Evolutionary conservation across 2,329 filamentous ascomycete genomes (phyloP), one percentile per base, ranked within the genome.

Genomic region (Aciculosporium take): DNA sequence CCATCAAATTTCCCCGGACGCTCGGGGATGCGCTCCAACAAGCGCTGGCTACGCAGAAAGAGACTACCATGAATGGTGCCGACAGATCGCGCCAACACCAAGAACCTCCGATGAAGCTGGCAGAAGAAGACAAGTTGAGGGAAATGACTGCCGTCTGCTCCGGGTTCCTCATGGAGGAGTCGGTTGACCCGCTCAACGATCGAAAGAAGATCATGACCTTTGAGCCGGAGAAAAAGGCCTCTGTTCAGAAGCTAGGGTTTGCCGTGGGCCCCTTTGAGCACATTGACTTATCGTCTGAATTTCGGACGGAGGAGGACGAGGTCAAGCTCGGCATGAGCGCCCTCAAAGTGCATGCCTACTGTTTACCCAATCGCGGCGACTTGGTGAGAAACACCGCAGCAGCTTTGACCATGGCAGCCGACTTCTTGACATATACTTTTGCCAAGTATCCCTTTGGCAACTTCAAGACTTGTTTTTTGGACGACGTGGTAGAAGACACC

Each of bases 181-280:
- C 80, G 31, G 68, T 81, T 25, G 84, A 94, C 52, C 74, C 80
- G 10, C 72, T 74, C 21, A 84, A 96, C 51, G 71, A 84, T 41
- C 78, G 76, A 20, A 87, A 86, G 56, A 95, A 94, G 61, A 87
- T 85, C 2, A 84, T 91, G 56, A 84, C 81, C 0, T 98, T 96
- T 56, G 76, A 79, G 42, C 81, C 84, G 38, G 73, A 74, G 45
- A 78, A 79, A 46, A 77, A 82, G 39, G 76, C 91, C 7, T 79
- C 87, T 1, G 81, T 89, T 1, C 83, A 88, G 47, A 89, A 96
- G 56, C 79, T 98, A 48, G 89, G 88, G 4, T 94, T 98, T 58
- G 84, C 87, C 2, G 76, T 96, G 42, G 91, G 93, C 0, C 91
- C 93, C 0, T 98, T 98, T 56, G 87, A 96, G 59, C 82, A 89